These are phyloP conservation scores for Wickerhamiella occidentalis DNA, from an alignment of 805 yeast species.

Conservation along the genomic window DNA sequence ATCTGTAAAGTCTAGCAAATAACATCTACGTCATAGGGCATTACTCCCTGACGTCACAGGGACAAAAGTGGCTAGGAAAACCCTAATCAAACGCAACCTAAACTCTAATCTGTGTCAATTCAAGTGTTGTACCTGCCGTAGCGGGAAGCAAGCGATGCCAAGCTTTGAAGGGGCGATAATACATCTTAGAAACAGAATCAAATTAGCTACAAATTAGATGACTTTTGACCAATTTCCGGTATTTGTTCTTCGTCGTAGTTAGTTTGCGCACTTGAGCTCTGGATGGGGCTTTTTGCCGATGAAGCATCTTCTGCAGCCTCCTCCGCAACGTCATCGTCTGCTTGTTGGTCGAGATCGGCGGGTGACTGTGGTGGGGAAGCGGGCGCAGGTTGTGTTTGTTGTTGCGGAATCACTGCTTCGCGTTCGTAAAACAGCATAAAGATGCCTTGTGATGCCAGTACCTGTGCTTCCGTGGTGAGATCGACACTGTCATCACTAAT, in stretches of 20 bases:
- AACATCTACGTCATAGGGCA: neutral
- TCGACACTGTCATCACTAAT: conserved; percentile 83
- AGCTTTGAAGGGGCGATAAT: neutral
- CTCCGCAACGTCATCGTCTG: neutral
- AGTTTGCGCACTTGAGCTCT: neutral
- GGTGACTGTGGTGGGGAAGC: neutral
- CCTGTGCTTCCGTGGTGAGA: conserved; percentile 69
- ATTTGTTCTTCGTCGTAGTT: neutral
- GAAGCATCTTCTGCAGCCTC: neutral
- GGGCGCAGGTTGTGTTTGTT: neutral
- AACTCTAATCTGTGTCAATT: neutral
- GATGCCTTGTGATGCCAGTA: conserved; percentile 69
- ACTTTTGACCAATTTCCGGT: neutral
- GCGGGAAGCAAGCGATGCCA: neutral
- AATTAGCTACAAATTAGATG: neutral
- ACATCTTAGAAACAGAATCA: neutral
- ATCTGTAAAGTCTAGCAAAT: neutral
- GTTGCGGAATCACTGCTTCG: conserved; percentile 4
- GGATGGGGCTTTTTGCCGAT: neutral
- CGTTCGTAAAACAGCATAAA: conserved; percentile 83
- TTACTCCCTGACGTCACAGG: neutral
- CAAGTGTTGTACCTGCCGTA: neutral
- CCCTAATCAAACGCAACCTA: neutral
- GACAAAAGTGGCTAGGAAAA: neutral
- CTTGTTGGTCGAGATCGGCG: neutral